These are phyloP conservation scores for Ceratocystis cacaofunesta DNA, from an alignment of 2,329 filamentous ascomycete species.

Conservation along the genomic window DNA sequence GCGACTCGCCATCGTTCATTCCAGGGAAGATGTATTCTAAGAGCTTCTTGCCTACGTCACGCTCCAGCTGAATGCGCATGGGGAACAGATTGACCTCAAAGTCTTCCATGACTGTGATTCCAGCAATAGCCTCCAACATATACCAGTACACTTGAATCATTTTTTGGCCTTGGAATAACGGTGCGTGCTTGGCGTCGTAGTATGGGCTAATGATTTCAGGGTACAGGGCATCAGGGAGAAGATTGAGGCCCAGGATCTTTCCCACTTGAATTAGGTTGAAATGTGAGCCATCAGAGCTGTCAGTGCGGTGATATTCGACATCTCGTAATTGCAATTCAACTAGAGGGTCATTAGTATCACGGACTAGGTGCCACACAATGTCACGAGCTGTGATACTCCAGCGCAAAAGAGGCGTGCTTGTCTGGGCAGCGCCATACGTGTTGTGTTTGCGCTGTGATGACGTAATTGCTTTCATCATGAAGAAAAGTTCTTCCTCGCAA, in stretches of 20 bases:
- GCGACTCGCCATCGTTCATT: conserved; percentile 41
- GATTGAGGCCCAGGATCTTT: conserved; percentile 74
- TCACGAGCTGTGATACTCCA: conserved; percentile 92
- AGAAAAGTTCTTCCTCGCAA: conserved; percentile 95
- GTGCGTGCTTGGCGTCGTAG: conserved; percentile 47
- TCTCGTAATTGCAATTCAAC: conserved; percentile 87
- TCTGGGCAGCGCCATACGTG: conserved; percentile 33
- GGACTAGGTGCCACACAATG: conserved; percentile 93
- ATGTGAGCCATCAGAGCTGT: conserved; percentile 94
- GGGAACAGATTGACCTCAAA: conserved; percentile 92
- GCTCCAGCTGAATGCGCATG: conserved; percentile 83
- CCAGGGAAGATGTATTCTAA: conserved; percentile 98
- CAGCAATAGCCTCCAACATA: conserved; percentile 94
- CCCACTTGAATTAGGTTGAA: conserved; percentile 83
- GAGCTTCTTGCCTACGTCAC: conserved; percentile 77
- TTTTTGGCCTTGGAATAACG: conserved; percentile 40
- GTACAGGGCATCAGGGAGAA: conserved; percentile 80
- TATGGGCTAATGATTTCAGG: conserved; percentile 93
- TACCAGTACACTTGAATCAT: conserved; percentile 96
- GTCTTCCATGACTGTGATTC: conserved; percentile 91
- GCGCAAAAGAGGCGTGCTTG: conserved; percentile 61
- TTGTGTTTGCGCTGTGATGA: conserved; percentile 71
- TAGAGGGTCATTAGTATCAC: conserved; percentile 70
- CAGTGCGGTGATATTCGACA: conserved; percentile 84
- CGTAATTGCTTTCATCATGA: conserved; percentile 99